A percentile compares a stretch with the other conserved stretches of the same genome.
Conservation (phyloP, 345 rosid genomes). For the Eucalyptus erythrocorys region DNA sequence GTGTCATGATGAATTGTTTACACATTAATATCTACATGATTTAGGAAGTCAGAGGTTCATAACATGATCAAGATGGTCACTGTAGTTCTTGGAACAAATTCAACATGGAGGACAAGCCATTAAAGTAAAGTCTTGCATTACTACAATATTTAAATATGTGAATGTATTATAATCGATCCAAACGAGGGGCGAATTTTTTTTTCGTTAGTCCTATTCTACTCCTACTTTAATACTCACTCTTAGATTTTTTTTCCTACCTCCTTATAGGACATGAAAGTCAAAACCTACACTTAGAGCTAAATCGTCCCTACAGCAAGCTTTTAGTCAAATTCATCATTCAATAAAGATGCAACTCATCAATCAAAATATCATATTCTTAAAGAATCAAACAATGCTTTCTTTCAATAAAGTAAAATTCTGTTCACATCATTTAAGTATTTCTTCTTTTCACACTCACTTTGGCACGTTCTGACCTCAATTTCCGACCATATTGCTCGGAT, state of each 20-base stretch:
- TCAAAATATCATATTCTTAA: neutral
- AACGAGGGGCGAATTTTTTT: rapidly evolving
- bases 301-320: no score
- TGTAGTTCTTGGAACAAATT: neutral
- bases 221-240: rapidly evolving
- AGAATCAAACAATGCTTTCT: neutral
- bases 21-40: neutral
- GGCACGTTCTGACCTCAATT: neutral
- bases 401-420: neutral
- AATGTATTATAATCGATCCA: neutral
- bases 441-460: neutral
- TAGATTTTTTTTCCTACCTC: rapidly evolving
- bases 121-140: neutral
- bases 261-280: rapidly evolving
- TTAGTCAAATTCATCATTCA: neutral
- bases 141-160: neutral
- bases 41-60: neutral
- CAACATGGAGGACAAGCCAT: neutral
- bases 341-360: neutral
- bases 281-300: no score
- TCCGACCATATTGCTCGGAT: neutral
- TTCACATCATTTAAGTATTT: neutral
- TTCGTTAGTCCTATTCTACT: rapidly evolving
- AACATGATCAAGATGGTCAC: neutral
- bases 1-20: neutral